Evolutionary conservation across 306 rosid genomes (phyloP), one percentile per base, ranked within the genome.

Genomic region (Fragaria iinumae): DNA sequence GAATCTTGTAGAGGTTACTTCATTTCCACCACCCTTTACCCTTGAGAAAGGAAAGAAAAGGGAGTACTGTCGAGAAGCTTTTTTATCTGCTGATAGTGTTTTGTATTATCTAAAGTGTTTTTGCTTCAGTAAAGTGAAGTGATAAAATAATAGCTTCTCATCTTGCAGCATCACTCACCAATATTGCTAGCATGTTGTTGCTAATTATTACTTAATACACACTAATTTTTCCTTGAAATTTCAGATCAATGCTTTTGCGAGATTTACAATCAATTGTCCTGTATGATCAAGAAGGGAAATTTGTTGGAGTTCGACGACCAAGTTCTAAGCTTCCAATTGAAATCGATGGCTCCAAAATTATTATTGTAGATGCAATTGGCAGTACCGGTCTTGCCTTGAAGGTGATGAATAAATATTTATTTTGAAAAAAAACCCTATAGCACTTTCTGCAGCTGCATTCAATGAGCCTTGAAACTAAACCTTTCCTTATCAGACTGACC

Each of bases 191-290:
- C 11, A 4, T 34, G 47, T 43, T 38, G 41, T 49, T 67, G 71
- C 69, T 67, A 9, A 36, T 77, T 34, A 29, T 77, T 44, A 14
- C 78, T 27, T 3, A 48, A 27, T 43, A 17, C 53, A 17, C 53
- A n/a, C 38, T 59, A 59, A 25, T 59, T 80, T 73, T 16, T 29
- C 73, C 78, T 74, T 67, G 11, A 82, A 63, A 70, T 75, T 81
- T 84, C 79, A 95, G 98, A 89, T 95, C 97, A 6, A 92, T 95
- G 98, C 96, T 95, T 89, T 93, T 93, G 77, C 96, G 97, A 67
- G 97, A 95, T 86, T 87, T 95, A 72, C 97, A 92, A 74, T 95
- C 97, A 59, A 77, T 95, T 76, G 89, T 95, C 85, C 84, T 92
- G 71, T 95, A 92, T 74, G 97, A 95, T 76, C 83, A 36, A 78